Evolutionary conservation across 306 rosid species (phyloP), one percentile per base, ranked within the genome.

Genomic region (Casuarina glauca): DNA sequence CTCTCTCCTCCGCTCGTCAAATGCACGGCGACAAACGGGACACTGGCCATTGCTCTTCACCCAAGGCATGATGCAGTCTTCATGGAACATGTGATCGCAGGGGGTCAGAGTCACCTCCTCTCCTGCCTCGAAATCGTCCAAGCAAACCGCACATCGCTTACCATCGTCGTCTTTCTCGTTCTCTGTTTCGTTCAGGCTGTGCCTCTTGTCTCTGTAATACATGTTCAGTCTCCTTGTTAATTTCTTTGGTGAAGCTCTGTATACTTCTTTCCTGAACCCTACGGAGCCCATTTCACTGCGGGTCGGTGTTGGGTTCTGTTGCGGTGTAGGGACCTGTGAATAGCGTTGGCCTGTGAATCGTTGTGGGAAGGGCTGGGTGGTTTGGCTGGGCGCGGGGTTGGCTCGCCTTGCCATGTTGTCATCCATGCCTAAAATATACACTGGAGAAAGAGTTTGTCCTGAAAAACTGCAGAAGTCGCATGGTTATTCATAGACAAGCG

Each of bases 41-140:
- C 98, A 95, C 60, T 84, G 93, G 1, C 87, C 88, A 36, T 85
- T 80, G 80, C 89, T 91, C 69, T 82, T 87, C 53, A 88, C 76
- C 97, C 97, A 92, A 0, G 97, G 92, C 11, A 91, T 84, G 52
- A 95, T 91, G 81, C 98, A 95, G 9, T 89, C 89, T 74, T 89
- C 96, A 70, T 92, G 98, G 73, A 92, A 95, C 96, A 95, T 89
- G 76, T 95, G 97, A 11, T 81, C 83, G 81, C 98, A 95, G 6
- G 92, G 97, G 4, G 98, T 92, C 55, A 80, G 50, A 92, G 80
- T 82, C 72, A 91, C 97, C 69, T 90, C 96, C 69, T 91, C 70
- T 75, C 51, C 84, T 0, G 89, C 76, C 60, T 89, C 90, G 64
- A 92, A 92, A 78, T 94, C 95, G 50, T 94, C 98, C 79, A 92